Evolutionary conservation across 2,329 filamentous ascomycete genomes (phyloP), one percentile per base, ranked within the genome.

Genomic region (Microdochium nivale): DNA sequence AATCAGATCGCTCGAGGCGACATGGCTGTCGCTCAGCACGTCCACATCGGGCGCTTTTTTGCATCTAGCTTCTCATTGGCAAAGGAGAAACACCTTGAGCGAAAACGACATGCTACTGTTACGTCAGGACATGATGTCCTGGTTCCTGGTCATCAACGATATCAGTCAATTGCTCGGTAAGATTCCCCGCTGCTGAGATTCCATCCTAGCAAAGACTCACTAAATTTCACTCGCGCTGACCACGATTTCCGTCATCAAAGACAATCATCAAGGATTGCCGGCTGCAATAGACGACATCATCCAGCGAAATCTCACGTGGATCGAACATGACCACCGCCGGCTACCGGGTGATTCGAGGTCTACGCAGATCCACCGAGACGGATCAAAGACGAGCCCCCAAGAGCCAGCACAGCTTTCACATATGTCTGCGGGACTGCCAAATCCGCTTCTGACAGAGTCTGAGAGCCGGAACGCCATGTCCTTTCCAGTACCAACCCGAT

Each of bases 21-120:
- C 87, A 1, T 91, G 87, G 86, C 87, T 88, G 59, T 84, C 86
- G 48, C 76, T 82, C 48, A 84, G 87, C 0, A 78, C 88, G 5
- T 89, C 88, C 60, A 76, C 88, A 13, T 81, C 85, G 44, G 86
- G 86, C 25, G 83, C 88, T 52, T 88, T 90, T 59, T 87, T 86
- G 0, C 83, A 80, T 14, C 70, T 92, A 0, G 88, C 87, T 47
- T 80, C 81, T 1, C 78, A 84, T 51, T 88, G 82, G 72, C 80
- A 89, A 62, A 78, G 84, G 48, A 76, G 84, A 27, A 79, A 80
- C 48, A 73, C 79, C 10, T 79, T 81, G 11, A 81, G 78, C 0
- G 67, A 73, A 0, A 72, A 73, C 1, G 81, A 88, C 52, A 69
- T 90, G 50, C 71, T 75, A 16, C 67, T 67, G n/a, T 69, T 92